A percentile compares a stretch with the other conserved stretches of the same genome.
Evolutionary conservation across 306 rosid species (phyloP).

Genomic region (Inga oerstediana): DNA sequence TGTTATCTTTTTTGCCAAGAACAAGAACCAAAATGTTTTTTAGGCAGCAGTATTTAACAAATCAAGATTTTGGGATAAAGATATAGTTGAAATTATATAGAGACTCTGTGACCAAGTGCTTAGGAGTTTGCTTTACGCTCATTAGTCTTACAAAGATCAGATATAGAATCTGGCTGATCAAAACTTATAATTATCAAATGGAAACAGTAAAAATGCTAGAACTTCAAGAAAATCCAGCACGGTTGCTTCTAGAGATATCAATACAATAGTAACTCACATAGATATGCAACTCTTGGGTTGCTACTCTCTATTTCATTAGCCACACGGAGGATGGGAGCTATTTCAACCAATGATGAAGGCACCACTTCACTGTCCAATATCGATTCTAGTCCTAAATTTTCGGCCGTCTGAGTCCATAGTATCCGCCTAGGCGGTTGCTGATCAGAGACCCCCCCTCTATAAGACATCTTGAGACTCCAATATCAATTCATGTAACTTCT

Average conservation of each 20-base stretch:
- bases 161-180: too few species aligned
- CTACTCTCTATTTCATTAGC: conserved; percentile 92
- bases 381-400: conserved; percentile 74
- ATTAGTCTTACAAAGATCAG: too few species aligned
- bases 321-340: conserved; percentile 96
- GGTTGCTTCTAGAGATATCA: conserved; percentile 1
- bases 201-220: too few species aligned
- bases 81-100: neutral
- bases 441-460: conserved; percentile 74
- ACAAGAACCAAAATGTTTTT: neutral
- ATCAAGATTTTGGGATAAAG: neutral
- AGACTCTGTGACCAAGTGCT: neutral
- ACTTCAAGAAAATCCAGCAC: neutral
- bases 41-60: neutral
- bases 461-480: conserved; percentile 66
- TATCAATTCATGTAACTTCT: conserved; percentile 33
- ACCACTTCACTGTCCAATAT: conserved; percentile 94
- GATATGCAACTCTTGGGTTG: conserved; percentile 88
- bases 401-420: conserved; percentile 86
- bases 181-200: too few species aligned
- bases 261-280: conserved; percentile 67
- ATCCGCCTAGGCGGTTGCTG: conserved; percentile 73
- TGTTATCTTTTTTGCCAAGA: neutral
- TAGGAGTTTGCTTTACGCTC: too few species aligned
- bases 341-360: conserved; percentile 85